Base-by-base conservation (phyloP, 2,329 filamentous ascomycete species). In the Lecanosticta acicola region DNA sequence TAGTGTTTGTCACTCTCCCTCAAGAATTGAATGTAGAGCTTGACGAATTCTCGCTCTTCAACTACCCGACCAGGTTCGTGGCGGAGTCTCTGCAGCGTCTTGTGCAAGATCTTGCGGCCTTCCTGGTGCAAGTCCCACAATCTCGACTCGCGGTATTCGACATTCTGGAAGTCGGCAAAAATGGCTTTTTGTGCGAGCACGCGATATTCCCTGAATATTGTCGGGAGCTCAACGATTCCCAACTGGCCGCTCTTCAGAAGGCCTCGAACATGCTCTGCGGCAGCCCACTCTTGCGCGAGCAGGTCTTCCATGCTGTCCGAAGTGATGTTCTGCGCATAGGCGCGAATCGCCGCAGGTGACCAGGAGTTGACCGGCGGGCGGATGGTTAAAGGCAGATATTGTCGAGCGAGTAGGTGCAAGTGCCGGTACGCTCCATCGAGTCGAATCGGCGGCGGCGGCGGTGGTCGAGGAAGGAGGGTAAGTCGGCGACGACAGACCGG, bases 1-100 rank as follows among this genome's bases (percentile, higher is more conserved):
- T 97, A 97, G 66, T 94, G 96, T 59, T 81, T 81, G 67, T 93
- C 87, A 55, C 88, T 85, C 38, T 83, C 84, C 68, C 91, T 94
- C 57, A 97, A 80, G 65, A 94, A 97, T 56, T 81, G 79, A 46
- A 84, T 74, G 66, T 94, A 97, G 53, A 83, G 77, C 68, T 86
- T 90, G 64, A 87, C 84, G 41, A 91, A 73, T 67, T 89, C 93
- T 53, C 90, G 81, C 59, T 80, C 81, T 67, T 80, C 77, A 37
- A 82, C 78, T 45, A 74, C 71, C 57, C 72, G 74, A 59, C 75
- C 75, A 56, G 73, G 68, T 33, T 66, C 66, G 46, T 72, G 72
- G 55, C 76, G 66, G 69, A 78, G 56, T 4, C 45, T 41, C 34
- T 74, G 72, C 52, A 91, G 71, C 45, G 80, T 74, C 61, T 81